These are phyloP conservation scores for Rhinocladiella mackenziei DNA, from an alignment of 2,329 filamentous ascomycete species.

Conservation along the genomic window DNA sequence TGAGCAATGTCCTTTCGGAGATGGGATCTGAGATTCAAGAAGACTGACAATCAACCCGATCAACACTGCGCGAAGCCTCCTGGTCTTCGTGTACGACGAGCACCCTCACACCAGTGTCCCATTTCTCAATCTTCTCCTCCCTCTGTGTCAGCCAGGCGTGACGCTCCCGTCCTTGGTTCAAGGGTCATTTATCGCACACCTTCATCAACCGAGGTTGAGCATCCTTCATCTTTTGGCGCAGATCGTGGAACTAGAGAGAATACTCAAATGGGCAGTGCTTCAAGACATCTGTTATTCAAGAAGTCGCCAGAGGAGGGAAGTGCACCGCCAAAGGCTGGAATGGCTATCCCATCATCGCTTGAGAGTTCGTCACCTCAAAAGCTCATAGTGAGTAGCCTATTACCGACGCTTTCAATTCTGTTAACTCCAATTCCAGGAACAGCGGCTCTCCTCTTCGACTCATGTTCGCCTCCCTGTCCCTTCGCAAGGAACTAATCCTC, in stretches of 20 bases:
- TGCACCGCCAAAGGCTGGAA: neutral
- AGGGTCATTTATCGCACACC: neutral
- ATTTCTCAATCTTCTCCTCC: neutral
- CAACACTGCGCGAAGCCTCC: slow-evolving; percentile 4
- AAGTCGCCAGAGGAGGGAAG: slow-evolving; percentile 9
- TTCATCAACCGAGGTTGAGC: neutral
- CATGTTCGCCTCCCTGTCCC: slow-evolving; percentile 7
- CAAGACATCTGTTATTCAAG: slow-evolving; percentile 10
- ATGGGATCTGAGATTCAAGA: neutral
- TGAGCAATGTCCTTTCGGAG: slow-evolving; percentile 6
- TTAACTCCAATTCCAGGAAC: slow-evolving; percentile 1
- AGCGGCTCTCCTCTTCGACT: slow-evolving; percentile 7
- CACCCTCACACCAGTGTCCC: neutral
- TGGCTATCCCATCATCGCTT: neutral
- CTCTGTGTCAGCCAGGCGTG: neutral
- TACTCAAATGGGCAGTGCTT: slow-evolving; percentile 14
- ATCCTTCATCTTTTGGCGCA: neutral
- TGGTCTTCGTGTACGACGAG: slow-evolving; percentile 10
- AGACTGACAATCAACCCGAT: neutral
- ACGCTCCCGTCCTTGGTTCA: neutral
- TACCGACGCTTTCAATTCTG: no score
- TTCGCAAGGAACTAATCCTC: neutral
- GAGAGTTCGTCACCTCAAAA: neutral
- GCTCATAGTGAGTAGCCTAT: slow-evolving; percentile 5
- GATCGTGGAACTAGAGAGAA: slow-evolving; percentile 9